A percentile compares a stretch with the other conserved stretches of the same genome.
Conservation (phyloP, 495 filamentous ascomycete species). For the Penicillium canescens region DNA sequence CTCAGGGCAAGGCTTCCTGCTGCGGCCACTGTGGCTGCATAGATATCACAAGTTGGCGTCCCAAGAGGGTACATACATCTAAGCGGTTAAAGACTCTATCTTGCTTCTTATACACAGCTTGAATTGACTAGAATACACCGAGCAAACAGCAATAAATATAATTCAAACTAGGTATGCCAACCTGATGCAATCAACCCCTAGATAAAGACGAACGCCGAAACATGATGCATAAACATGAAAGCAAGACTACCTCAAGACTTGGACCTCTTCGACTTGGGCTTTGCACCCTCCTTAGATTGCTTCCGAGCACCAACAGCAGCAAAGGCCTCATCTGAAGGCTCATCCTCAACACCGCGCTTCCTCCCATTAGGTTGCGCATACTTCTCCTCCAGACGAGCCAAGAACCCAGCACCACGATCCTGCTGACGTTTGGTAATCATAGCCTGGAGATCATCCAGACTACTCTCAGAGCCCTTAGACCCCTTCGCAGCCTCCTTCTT, state of each 20-base stretch:
- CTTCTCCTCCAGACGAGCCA: conserved; percentile 28
- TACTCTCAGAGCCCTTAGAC: conserved; percentile 29
- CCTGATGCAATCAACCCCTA: conserved; percentile 13
- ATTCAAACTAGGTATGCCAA: not conserved
- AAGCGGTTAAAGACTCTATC: not conserved
- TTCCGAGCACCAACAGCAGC: conserved; percentile 32
- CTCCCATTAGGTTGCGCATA: conserved; percentile 26
- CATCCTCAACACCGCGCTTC: conserved; percentile 27
- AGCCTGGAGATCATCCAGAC: conserved; percentile 24
- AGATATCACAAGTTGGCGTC: not conserved
- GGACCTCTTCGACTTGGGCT: conserved; percentile 15
- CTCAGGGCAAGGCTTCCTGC: conserved; percentile 8
- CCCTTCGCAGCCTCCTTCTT: conserved; percentile 43
- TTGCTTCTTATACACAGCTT: too few species aligned
- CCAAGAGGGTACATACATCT: not conserved
- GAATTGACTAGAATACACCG: too few species aligned
- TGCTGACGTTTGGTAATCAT: conserved; percentile 29
- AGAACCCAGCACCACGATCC: conserved; percentile 25
- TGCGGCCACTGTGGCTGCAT: conserved; percentile 9
- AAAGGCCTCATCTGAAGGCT: conserved; percentile 36
- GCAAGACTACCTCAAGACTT: conserved; percentile 11
- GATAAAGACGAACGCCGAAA: conserved; percentile 2
- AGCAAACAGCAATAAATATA: too few species aligned
- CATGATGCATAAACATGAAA: conserved; percentile 4
- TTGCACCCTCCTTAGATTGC: conserved; percentile 14